A percentile compares a stretch with the other conserved stretches of the same genome.
phyloP scores from a whole-genome alignment of 2,329 filamentous ascomycete genomes.

The Diplodia scrobiculata region DNA sequence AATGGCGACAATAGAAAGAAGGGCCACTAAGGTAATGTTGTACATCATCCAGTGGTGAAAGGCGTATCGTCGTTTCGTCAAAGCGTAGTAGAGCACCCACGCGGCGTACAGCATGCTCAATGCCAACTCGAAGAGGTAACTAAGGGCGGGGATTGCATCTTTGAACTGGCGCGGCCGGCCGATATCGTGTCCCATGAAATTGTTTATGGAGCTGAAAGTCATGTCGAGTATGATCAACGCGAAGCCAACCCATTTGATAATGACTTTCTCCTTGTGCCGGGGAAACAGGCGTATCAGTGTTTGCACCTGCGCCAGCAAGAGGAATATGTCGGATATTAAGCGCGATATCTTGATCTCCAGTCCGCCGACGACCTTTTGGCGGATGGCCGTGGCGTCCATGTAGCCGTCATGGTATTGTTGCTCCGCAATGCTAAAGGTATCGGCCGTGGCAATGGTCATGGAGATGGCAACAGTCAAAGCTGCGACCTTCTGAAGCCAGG shows the following conservation, averaged over 20 bases:
- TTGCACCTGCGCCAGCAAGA: constrained; percentile 97
- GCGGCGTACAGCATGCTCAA: constrained; percentile 86
- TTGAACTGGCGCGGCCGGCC: constrained; percentile 74
- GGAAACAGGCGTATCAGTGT: constrained; percentile 94
- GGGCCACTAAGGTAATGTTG: constrained; percentile 79
- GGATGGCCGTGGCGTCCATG: constrained; percentile 76
- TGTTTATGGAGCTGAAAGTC: constrained; percentile 88
- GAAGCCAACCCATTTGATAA: constrained; percentile 98
- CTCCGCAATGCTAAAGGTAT: constrained; percentile 84
- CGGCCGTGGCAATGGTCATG: constrained; percentile 86
- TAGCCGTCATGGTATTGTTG: constrained; percentile 76
- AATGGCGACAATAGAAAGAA: constrained; percentile 77
- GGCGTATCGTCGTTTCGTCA: constrained; percentile 89
- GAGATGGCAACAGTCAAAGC: constrained; percentile 71
- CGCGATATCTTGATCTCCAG: constrained; percentile 86
- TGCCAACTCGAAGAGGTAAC: constrained; percentile 85
- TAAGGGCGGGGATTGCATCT: constrained; percentile 86
- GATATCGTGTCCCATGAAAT: constrained; percentile 66
- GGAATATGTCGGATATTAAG: constrained; percentile 90
- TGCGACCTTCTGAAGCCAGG: constrained; percentile 80
- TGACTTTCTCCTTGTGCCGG: constrained; percentile 92
- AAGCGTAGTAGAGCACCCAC: constrained; percentile 89
- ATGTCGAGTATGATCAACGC: constrained; percentile 88
- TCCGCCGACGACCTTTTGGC: constrained; percentile 77
- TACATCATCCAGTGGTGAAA: constrained; percentile 90